phyloP scores from a whole-genome alignment of 2,329 filamentous ascomycete species.

The Cladophialophora exuberans region DNA sequence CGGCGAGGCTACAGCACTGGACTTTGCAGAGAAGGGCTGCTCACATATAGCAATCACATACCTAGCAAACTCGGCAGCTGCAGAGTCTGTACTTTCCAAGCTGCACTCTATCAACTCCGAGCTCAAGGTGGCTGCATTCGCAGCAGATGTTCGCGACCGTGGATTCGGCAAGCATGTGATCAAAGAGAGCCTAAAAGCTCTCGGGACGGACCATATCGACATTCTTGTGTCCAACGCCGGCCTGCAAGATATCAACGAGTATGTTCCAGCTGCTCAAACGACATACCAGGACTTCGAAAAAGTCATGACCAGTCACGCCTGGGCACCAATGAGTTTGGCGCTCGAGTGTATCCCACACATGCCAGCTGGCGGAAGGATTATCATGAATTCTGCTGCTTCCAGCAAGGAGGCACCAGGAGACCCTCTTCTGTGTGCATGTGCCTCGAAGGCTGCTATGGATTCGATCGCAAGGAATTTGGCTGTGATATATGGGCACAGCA shows the following conservation, averaged over 20 bases:
- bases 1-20: slow-evolving; percentile 17
- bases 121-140: slow-evolving; percentile 3
- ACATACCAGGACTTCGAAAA: not conserved
- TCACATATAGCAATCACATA: slow-evolving; percentile 12
- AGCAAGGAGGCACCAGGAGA: not conserved
- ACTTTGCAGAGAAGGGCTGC: slow-evolving; percentile 11
- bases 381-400: slow-evolving; percentile 15
- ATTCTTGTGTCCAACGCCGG: slow-evolving; percentile 14
- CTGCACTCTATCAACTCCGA: not conserved
- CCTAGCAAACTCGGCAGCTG: not conserved
- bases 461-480: slow-evolving; percentile 23
- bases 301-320: slow-evolving; percentile 6
- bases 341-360: slow-evolving; percentile 9
- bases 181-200: not conserved
- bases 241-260: not conserved
- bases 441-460: slow-evolving; percentile 38
- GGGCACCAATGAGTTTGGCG: not conserved
- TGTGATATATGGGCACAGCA: not conserved
- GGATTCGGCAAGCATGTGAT: slow-evolving; percentile 8
- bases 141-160: slow-evolving; percentile 8
- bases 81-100: not conserved
- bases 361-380: slow-evolving; percentile 12
- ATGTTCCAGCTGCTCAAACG: not conserved
- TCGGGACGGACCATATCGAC: slow-evolving; percentile 11
- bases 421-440: not conserved